These are phyloP conservation scores for Xylaria hypoxylon DNA, from an alignment of 2,329 filamentous ascomycete species.

Conservation along the genomic window DNA sequence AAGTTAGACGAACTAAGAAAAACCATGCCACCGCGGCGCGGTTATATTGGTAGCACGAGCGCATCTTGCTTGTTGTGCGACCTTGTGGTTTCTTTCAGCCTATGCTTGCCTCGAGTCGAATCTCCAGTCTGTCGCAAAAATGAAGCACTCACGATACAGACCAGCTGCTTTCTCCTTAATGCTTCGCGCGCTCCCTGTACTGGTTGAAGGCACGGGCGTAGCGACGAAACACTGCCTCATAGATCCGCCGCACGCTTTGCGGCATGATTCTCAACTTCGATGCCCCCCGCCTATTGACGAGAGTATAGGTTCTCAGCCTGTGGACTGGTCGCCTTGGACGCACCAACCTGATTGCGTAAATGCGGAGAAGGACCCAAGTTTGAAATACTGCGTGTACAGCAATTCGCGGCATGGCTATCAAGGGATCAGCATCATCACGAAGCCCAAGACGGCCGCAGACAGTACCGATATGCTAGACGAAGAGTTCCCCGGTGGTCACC, in stretches of 20 bases:
- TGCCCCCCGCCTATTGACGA: constrained; percentile 43
- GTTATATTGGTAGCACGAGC: constrained; percentile 12
- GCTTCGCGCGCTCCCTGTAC: not conserved
- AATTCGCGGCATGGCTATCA: constrained; percentile 45
- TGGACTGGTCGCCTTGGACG: constrained; percentile 48
- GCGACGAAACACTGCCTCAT: constrained; percentile 35
- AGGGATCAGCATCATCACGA: constrained; percentile 54
- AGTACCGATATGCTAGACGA: constrained; percentile 48
- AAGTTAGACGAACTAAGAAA: not conserved
- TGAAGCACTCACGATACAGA: constrained; percentile 23
- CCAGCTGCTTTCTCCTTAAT: constrained; percentile 9
- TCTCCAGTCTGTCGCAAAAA: not conserved
- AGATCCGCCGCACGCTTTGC: constrained; percentile 38
- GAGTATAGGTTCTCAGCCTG: constrained; percentile 30
- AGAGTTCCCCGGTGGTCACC: constrained; percentile 27
- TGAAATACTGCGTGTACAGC: constrained; percentile 46
- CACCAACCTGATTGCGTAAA: constrained; percentile 42
- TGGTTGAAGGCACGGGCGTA: constrained; percentile 2
- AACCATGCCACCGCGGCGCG: not conserved
- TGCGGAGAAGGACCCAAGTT: constrained; percentile 27
- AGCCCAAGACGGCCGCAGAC: constrained; percentile 50
- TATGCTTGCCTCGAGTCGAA: not conserved
- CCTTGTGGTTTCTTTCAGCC: not conserved
- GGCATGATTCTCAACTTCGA: constrained; percentile 34
- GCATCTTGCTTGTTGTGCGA: not conserved